Conservation (phyloP, 768 basidiomycete species). For the Boletus eberwhitei region DNA sequence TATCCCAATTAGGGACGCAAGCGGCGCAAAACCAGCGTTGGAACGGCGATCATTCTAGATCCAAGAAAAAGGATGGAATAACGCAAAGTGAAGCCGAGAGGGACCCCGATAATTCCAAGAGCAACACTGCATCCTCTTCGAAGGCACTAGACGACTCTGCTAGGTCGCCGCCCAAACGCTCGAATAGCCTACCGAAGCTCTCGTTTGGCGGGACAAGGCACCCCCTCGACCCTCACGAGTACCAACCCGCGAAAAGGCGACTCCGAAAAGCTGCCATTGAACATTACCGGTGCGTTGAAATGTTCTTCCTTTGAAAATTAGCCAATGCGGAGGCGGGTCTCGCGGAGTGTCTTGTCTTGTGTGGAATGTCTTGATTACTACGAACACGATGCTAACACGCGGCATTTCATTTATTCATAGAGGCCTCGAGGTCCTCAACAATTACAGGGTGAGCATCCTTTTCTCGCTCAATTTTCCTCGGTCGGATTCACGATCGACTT, state of each 20-base stretch:
- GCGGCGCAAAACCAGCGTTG: not conserved
- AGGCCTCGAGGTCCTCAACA: conserved; percentile 79
- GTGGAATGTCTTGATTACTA: not conserved
- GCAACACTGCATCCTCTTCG: not conserved
- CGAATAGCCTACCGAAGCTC: not conserved
- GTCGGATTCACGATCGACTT: not conserved
- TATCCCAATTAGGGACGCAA: not conserved
- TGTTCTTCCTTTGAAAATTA: not conserved
- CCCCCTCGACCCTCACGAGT: conserved; percentile 67
- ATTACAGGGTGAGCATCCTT: conserved; percentile 63
- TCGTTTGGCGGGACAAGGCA: not conserved
- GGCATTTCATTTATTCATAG: conserved; percentile 37
- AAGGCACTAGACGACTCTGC: not conserved
- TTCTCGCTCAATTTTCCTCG: not conserved
- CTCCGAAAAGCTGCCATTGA: conserved; percentile 80
- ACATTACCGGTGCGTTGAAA: conserved; percentile 60
- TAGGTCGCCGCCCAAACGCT: not conserved
- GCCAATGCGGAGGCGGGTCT: not conserved
- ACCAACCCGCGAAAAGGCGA: conserved; percentile 75
- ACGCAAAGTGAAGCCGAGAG: not conserved
- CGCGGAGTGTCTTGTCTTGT: not conserved
- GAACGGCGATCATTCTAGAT: not conserved
- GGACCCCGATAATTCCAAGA: not conserved
- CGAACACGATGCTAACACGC: conserved; percentile 5
- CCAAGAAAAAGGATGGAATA: not conserved